Percentiles rank a stretch among this genome's conserved stretches.
Evolutionary conservation across 1,284 basidiomycete species (phyloP).

Genomic region (Heliocybe sulcata): DNA sequence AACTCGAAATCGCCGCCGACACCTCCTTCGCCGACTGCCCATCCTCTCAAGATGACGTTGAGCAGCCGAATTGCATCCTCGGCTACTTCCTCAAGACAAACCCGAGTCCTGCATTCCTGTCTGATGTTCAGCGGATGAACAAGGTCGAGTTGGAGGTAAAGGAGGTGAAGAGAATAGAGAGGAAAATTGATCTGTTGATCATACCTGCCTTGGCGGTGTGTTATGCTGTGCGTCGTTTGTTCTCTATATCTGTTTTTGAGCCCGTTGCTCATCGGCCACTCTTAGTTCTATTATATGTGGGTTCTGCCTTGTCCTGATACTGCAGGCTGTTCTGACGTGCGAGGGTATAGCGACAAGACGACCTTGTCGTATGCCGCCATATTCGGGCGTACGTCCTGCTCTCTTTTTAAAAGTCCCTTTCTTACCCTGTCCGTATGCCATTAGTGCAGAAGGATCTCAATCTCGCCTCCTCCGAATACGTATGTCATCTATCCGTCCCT

Average conservation of each 20-base stretch:
- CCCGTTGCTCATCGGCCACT: neutral
- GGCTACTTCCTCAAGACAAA: constrained; percentile 24
- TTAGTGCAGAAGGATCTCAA: neutral
- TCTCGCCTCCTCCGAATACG: neutral
- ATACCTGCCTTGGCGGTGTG: constrained; percentile 29
- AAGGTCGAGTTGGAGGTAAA: constrained; percentile 19
- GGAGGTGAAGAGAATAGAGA: constrained; percentile 26
- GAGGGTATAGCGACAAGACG: neutral
- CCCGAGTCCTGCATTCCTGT: constrained; percentile 24
- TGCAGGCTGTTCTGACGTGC: neutral
- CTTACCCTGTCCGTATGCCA: too few species aligned
- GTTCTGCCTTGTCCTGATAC: constrained; percentile 11
- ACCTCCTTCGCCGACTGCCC: neutral
- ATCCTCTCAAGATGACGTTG: neutral
- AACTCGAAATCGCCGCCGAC: neutral
- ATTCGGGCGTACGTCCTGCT: neutral
- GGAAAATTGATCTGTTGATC: constrained; percentile 26
- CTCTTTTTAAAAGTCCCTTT: too few species aligned
- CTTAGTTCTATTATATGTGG: constrained; percentile 28
- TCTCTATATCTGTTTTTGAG: neutral
- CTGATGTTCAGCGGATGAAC: constrained; percentile 24
- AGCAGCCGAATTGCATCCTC: constrained; percentile 1
- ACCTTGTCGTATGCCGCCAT: neutral
- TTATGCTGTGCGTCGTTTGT: constrained; percentile 21
- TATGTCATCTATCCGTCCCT: neutral